Evolutionary conservation across 2,329 filamentous ascomycete genomes (phyloP).

Genomic region (Hymenoscyphus fraxineus): DNA sequence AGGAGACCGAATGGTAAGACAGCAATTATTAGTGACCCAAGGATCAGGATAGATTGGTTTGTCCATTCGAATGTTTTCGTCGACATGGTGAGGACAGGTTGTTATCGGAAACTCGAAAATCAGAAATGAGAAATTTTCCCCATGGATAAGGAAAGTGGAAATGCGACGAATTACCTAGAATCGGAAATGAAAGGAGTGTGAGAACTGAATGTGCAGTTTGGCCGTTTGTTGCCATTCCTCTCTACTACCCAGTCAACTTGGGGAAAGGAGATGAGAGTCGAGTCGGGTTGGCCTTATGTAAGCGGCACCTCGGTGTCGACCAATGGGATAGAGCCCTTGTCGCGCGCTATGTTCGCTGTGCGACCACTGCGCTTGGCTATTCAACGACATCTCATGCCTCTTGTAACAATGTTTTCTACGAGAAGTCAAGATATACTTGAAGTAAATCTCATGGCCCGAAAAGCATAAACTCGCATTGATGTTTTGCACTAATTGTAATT

Average conservation of each 20-base stretch:
- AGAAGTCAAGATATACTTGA: not conserved
- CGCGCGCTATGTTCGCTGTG: not conserved
- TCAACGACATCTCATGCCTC: not conserved
- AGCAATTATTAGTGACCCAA: constrained; percentile 4
- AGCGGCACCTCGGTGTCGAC: not conserved
- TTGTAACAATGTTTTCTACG: not conserved
- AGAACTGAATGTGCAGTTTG: not conserved
- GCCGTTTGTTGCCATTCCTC: not conserved
- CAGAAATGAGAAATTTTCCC: not conserved
- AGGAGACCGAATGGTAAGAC: constrained; percentile 31
- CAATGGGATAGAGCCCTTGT: not conserved
- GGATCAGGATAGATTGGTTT: not conserved
- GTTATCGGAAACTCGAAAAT: not conserved
- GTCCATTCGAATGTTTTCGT: not conserved
- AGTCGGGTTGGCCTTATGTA: not conserved
- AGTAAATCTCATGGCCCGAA: not conserved
- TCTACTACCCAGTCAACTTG: not conserved
- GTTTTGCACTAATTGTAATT: not conserved
- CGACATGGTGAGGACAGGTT: constrained; percentile 6
- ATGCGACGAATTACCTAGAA: not conserved
- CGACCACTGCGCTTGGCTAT: not conserved
- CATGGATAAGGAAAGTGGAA: not conserved
- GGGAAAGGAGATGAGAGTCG: not conserved
- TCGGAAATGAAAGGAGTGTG: not conserved
- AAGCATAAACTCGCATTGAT: not conserved